These are phyloP conservation scores for Stereocaulon alpinum DNA, from an alignment of 495 filamentous ascomycete genomes.

Conservation along the genomic window DNA sequence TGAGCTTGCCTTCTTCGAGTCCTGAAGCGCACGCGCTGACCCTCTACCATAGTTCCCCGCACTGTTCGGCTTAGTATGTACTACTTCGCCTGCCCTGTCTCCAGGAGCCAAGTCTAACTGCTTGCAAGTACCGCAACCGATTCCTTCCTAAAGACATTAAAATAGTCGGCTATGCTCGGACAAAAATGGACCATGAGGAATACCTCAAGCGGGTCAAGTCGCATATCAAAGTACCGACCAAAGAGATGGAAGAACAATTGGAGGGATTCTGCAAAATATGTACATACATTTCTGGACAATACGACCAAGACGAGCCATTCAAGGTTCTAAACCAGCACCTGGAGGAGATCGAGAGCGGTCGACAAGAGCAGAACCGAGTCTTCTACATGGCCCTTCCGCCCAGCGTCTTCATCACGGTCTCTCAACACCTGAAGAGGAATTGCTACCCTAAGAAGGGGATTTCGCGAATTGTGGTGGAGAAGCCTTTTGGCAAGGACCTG, in stretches of 20 bases:
- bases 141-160: conserved; percentile 96
- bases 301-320: conserved; percentile 96
- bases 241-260: conserved; percentile 92
- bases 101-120: conserved; percentile 22
- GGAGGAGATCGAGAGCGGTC: conserved; percentile 72
- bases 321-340: conserved; percentile 78
- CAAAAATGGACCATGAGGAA: conserved; percentile 97
- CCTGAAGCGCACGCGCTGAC: conserved; percentile 22
- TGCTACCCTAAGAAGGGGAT: conserved; percentile 88
- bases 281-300: conserved; percentile 92
- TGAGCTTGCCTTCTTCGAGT: not conserved
- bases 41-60: conserved; percentile 68
- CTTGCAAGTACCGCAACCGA: conserved; percentile 79
- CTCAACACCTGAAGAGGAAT: conserved; percentile 90
- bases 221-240: conserved; percentile 97
- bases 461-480: conserved; percentile 95
- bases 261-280: conserved; percentile 79
- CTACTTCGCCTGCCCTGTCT: not conserved
- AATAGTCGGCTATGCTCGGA: conserved; percentile 98
- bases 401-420: conserved; percentile 95
- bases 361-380: conserved; percentile 76
- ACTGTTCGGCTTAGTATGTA: conserved; percentile 89
- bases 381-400: conserved; percentile 99
- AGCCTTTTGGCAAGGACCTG: conserved; percentile 97
- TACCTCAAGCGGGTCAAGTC: conserved; percentile 88